These are phyloP conservation scores for Pilasporangium apinafurcum DNA, from an alignment of 352 stramenopile species.

Conservation along the genomic window DNA sequence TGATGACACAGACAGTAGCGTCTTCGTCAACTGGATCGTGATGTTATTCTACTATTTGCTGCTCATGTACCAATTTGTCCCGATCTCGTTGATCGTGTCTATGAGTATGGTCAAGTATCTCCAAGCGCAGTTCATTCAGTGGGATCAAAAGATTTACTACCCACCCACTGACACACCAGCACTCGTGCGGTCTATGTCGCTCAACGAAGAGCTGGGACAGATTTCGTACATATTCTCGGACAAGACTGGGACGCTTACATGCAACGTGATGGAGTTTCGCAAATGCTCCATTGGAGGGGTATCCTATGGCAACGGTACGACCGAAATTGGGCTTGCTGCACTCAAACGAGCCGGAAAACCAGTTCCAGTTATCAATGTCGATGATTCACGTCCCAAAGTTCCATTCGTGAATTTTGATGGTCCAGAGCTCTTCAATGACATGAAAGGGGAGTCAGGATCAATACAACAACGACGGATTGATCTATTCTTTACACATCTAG, in stretches of 20 bases:
- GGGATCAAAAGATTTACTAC: slow-evolving; percentile 93
- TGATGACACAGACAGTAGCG: slow-evolving; percentile 19
- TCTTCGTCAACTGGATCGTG: slow-evolving; percentile 54
- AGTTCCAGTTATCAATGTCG: slow-evolving; percentile 19
- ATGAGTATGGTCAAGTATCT: slow-evolving; percentile 95
- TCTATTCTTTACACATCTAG: slow-evolving; percentile 81
- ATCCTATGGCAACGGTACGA: slow-evolving; percentile 86
- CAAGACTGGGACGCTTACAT: slow-evolving; percentile 99
- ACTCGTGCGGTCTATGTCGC: slow-evolving; percentile 89
- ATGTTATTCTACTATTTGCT: slow-evolving; percentile 94
- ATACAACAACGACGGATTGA: slow-evolving; percentile 53
- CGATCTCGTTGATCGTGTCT: slow-evolving; percentile 96
- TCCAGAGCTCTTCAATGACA: slow-evolving; percentile 55
- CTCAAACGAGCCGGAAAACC: slow-evolving; percentile 54
- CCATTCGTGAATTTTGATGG: slow-evolving; percentile 77
- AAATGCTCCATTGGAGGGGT: slow-evolving; percentile 89
- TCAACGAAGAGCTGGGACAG: slow-evolving; percentile 95
- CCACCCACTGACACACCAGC: slow-evolving; percentile 81
- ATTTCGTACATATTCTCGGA: slow-evolving; percentile 99
- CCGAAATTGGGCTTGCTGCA: slow-evolving; percentile 70
- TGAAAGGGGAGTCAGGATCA: slow-evolving; percentile 42
- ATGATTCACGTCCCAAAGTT: slow-evolving; percentile 19
- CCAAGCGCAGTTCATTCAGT: slow-evolving; percentile 93
- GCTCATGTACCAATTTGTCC: slow-evolving; percentile 96
- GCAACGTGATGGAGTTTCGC: slow-evolving; percentile 98